Evolutionary conservation across 345 rosid species (phyloP), one percentile per base, ranked within the genome.

Genomic region (Syzygium aromaticum): DNA sequence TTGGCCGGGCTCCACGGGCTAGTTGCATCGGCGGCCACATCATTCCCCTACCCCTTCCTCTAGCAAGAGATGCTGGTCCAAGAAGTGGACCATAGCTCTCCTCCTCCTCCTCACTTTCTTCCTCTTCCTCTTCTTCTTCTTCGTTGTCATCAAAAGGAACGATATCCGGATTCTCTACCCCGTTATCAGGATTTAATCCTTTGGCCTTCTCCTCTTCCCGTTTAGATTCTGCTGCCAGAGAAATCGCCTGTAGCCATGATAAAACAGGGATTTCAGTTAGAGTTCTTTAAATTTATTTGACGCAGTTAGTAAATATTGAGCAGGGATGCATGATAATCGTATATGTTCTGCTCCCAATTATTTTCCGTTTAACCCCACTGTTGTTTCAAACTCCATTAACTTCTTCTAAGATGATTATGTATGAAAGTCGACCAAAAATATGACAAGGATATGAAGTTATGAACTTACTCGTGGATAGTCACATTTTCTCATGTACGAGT

Each of bases 201-300:
- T 96, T 98, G 40, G 99, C 99, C 87, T 94, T 98, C 88, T 98
- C 99, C 92, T 98, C 98, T 90, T 98, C 99, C 77, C 99, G 91
- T 90, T 98, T 98, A 84, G 96, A 90, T 92, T 98, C 99, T 11
- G 98, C 99, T 56, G 98, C 98, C 87, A 95, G 86, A 80, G 99
- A 91, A 54, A 98, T 89, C 16, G 96, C 98, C 98, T 95, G 90
- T 84, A 87, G n/a, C 84, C 80, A 85, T 67, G 87, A 43, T 77
- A 88, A 64, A 46, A 89, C 52, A 54, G 54, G 85, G 80, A 13
- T 38, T 54, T 85, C 63, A 80, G 54, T 28, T 57, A 9, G 25
- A 38, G 49, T 8, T 73, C 49, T 40, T 23, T 23, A 25, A 10
- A 57, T 25, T 23, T 57, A 57, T 57, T 9, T 56, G 9, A 56